These are phyloP conservation scores for Maudiozyma pseudohumilis DNA, from an alignment of 805 yeast species.

Conservation along the genomic window DNA sequence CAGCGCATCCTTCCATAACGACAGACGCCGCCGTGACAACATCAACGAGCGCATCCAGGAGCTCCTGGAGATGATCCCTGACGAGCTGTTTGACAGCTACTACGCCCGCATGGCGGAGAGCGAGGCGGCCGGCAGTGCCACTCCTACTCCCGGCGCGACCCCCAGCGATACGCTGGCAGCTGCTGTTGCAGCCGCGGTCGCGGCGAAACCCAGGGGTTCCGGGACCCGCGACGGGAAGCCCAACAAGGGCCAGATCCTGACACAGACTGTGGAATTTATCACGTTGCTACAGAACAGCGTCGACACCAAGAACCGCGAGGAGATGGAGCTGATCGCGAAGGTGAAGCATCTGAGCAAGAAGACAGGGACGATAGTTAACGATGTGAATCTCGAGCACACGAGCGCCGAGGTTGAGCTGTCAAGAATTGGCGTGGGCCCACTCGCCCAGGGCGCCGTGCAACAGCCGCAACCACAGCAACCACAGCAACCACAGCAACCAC, in stretches of 20 bases:
- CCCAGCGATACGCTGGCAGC: conserved; percentile 2
- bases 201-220: conserved; percentile 32
- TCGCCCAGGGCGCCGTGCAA: conserved; percentile 34
- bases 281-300: conserved; percentile 57
- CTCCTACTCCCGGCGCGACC: conserved; percentile 1
- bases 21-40: conserved; percentile 43
- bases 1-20: conserved; percentile 21
- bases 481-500: conserved; percentile 5
- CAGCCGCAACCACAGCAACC: not conserved
- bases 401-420: conserved; percentile 73
- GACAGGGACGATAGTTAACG: conserved; percentile 34
- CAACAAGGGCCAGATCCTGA: conserved; percentile 70
- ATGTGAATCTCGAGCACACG: conserved; percentile 45
- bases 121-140: conserved; percentile 9
- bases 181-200: conserved; percentile 4
- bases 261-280: conserved; percentile 67
- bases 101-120: conserved; percentile 6
- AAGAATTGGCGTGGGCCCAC: conserved; percentile 74
- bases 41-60: conserved; percentile 52
- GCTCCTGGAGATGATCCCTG: conserved; percentile 36
- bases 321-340: conserved; percentile 59
- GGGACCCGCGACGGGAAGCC: conserved; percentile 83
- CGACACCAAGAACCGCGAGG: conserved; percentile 69
- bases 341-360: conserved; percentile 44
- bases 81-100: conserved; percentile 36